Conservation (phyloP, 257 asterid species). For the Petunia axillaris region DNA sequence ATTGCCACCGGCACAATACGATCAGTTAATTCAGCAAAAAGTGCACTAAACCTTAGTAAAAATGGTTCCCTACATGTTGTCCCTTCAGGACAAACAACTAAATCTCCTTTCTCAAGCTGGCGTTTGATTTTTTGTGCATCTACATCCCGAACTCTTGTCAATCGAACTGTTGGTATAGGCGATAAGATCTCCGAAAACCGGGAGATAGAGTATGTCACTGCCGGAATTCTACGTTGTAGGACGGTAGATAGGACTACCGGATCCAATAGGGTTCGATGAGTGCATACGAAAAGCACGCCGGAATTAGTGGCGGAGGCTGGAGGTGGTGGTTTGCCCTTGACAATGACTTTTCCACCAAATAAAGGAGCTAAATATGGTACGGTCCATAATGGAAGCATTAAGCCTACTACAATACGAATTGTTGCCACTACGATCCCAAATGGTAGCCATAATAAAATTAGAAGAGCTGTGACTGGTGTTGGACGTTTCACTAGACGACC, state of each 20-base stretch:
- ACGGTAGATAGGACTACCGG: constrained; percentile 81
- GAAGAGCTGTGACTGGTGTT: constrained; percentile 62
- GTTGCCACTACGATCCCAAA: constrained; percentile 60
- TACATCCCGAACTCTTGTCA: constrained; percentile 65
- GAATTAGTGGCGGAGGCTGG: constrained; percentile 42
- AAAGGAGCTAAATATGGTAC: constrained; percentile 51
- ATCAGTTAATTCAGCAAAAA: constrained; percentile 83
- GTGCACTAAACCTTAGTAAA: constrained; percentile 71
- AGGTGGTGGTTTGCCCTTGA: constrained; percentile 77
- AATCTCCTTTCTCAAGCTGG: constrained; percentile 66
- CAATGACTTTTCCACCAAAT: constrained; percentile 64
- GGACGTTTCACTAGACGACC: constrained; percentile 86
- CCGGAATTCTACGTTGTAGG: constrained; percentile 75
- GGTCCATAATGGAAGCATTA: constrained; percentile 60
- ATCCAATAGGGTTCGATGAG: constrained; percentile 83
- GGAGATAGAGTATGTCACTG: constrained; percentile 80
- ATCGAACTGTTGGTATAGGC: constrained; percentile 85
- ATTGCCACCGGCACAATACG: constrained; percentile 84
- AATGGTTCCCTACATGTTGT: constrained; percentile 93
- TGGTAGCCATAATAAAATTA: constrained; percentile 78
- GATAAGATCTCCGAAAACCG: constrained; percentile 75
- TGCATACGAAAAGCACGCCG: constrained; percentile 83
- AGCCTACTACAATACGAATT: constrained; percentile 57
- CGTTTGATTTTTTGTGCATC: constrained; percentile 64
- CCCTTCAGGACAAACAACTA: constrained; percentile 83